A percentile compares a stretch with the other conserved stretches of the same genome.
Conservation (phyloP, 768 basidiomycete species). For the Russula sp. region DNA sequence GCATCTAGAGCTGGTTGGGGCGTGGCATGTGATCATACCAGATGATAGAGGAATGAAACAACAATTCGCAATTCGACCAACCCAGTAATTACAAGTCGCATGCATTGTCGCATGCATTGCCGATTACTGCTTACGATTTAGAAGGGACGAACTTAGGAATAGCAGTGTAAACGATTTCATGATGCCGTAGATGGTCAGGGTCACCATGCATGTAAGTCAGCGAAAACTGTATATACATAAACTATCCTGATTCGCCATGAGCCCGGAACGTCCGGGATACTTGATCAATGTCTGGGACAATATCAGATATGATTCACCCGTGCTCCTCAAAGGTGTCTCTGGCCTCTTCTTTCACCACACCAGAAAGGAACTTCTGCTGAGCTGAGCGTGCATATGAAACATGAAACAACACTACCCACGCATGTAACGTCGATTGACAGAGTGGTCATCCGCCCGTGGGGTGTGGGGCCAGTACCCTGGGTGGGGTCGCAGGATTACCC, state of each 20-base stretch:
- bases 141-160: background rate
- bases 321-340: background rate
- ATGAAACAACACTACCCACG: conserved; percentile 9
- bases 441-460: conserved; percentile 8
- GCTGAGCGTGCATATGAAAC: conserved; percentile 1
- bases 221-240: background rate
- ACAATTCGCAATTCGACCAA: too few relatives aligned
- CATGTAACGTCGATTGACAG: background rate
- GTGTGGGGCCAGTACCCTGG: background rate
- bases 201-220: conserved; percentile 7
- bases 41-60: conserved; percentile 11
- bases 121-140: background rate
- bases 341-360: background rate
- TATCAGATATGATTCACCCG: background rate
- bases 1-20: conserved; percentile 9
- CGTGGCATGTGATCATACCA: conserved; percentile 19
- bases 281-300: background rate
- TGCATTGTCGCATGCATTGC: background rate
- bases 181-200: background rate
- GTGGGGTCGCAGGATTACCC: background rate
- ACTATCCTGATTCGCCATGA: background rate
- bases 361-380: background rate
- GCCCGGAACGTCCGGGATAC: background rate
- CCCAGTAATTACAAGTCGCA: background rate
- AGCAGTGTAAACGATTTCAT: background rate